These are phyloP conservation scores for Croton setiger DNA, from an alignment of 441 rosid species.

Conservation along the genomic window DNA sequence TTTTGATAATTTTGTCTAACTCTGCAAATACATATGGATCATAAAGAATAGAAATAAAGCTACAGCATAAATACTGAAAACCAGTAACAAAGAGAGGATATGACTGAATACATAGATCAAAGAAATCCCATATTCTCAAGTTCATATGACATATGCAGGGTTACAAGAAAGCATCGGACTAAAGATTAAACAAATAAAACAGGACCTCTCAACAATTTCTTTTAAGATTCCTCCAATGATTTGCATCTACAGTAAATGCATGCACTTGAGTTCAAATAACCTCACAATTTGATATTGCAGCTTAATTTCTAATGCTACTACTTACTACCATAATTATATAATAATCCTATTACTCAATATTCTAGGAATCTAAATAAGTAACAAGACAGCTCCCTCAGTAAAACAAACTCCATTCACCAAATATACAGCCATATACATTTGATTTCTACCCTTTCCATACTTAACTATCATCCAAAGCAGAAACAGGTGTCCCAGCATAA, in stretches of 20 bases:
- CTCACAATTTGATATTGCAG: too few relatives aligned
- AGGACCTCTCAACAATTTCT: neutral
- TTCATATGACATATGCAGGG: too few relatives aligned
- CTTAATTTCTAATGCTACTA: neutral
- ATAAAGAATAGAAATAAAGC: neutral
- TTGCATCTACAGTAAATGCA: neutral
- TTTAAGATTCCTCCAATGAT: neutral
- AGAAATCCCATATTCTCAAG: too few relatives aligned
- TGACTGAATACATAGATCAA: neutral
- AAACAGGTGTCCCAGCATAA: neutral
- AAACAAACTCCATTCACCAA: neutral
- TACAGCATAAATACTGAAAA: neutral
- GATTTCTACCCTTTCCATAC: neutral
- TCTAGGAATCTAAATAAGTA: neutral
- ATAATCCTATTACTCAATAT: neutral
- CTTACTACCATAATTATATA: neutral
- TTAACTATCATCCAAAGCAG: neutral
- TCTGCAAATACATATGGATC: neutral
- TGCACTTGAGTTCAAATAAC: too few relatives aligned
- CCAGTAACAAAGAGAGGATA: neutral
- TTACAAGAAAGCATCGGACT: neutral
- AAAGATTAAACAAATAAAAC: neutral
- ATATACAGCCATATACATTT: neutral
- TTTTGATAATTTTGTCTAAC: neutral
- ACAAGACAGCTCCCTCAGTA: neutral